Evolutionary conservation across 75 land plant genomes (phyloP).

Genomic region (Larix kaempferi): DNA sequence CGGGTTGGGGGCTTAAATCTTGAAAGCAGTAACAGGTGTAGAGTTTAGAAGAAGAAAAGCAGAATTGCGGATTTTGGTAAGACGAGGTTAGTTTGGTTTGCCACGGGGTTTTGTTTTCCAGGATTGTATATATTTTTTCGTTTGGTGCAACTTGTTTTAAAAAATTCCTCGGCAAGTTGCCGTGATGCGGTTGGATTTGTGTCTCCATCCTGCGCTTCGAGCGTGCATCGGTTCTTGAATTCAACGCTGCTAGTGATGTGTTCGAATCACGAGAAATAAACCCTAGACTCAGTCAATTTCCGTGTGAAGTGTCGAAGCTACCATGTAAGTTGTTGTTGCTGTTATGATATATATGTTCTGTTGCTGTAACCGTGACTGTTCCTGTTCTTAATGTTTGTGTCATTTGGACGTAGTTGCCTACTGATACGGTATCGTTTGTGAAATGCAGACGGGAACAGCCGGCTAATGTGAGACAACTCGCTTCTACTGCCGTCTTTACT

Average conservation of each 20-base stretch:
- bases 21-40: background rate
- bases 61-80: no score
- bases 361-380: no score
- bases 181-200: background rate
- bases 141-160: background rate
- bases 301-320: no score
- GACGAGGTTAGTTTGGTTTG: no score
- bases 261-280: slow-evolving; percentile 9
- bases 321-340: no score
- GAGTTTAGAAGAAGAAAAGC: background rate
- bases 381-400: no score
- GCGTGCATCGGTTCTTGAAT: background rate
- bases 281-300: background rate
- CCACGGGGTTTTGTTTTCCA: no score
- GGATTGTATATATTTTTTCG: no score
- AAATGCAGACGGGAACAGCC: slow-evolving; percentile 2
- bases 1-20: background rate
- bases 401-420: no score
- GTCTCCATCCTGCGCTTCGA: background rate
- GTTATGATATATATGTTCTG: background rate
- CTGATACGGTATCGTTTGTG: background rate
- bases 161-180: background rate
- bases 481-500: no score
- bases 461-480: slow-evolving; percentile 4
- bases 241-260: background rate